These are phyloP conservation scores for Nicotiana undulata DNA, from an alignment of 257 asterid genomes.

Conservation along the genomic window DNA sequence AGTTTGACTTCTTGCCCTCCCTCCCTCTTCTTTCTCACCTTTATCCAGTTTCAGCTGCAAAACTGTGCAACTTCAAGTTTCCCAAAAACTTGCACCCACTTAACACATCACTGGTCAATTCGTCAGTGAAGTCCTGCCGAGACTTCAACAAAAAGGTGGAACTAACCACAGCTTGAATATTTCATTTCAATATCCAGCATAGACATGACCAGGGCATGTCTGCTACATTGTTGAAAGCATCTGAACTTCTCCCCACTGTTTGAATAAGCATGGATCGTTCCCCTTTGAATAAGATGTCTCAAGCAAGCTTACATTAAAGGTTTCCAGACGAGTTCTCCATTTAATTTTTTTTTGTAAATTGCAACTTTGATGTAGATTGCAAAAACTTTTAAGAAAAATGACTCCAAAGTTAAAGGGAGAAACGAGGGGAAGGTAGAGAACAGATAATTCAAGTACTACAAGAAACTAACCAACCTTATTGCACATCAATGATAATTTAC, in stretches of 20 bases:
- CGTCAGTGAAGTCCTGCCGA: neutral
- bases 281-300: neutral
- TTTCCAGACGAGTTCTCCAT: neutral
- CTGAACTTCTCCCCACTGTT: neutral
- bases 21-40: neutral
- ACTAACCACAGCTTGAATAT: neutral
- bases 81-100: neutral
- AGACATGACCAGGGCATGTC: neutral
- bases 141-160: neutral
- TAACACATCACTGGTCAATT: neutral
- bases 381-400: neutral
- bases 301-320: neutral
- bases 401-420: neutral
- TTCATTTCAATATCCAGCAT: neutral
- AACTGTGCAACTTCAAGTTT: neutral
- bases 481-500: neutral
- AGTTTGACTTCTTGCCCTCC: neutral
- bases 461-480: neutral
- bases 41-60: slow-evolving; percentile 2
- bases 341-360: neutral
- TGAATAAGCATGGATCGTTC: neutral
- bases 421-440: neutral
- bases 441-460: neutral
- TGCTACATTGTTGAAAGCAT: slow-evolving; percentile 1
- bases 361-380: neutral